Percentiles rank a stretch among this genome's conserved stretches.
These are phyloP conservation scores for Salix brachista DNA, from an alignment of 345 rosid species.

Conservation along the genomic window DNA sequence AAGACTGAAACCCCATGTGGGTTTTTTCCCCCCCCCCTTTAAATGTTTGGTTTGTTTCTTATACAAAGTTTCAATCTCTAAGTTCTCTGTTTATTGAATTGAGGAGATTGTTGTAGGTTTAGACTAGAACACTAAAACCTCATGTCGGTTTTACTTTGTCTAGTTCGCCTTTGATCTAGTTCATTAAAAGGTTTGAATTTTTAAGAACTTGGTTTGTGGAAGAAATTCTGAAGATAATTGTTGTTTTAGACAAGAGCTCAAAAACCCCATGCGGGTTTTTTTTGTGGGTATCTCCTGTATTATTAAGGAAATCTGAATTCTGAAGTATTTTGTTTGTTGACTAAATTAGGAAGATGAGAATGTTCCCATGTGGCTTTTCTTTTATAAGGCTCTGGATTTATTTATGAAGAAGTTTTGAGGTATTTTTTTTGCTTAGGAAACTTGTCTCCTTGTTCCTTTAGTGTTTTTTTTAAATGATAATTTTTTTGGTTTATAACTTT, in stretches of 20 bases:
- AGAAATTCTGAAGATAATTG: neutral
- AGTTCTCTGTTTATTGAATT: neutral
- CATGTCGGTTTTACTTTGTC: neutral
- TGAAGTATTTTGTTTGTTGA: neutral
- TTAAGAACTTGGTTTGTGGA: neutral
- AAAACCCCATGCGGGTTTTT: neutral
- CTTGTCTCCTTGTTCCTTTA: neutral
- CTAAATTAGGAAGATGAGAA: neutral
- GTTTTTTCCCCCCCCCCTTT: slow-evolving; percentile 49
- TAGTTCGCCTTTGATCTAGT: neutral
- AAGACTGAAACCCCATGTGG: slow-evolving; percentile 93
- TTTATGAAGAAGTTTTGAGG: neutral
- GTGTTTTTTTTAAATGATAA: neutral
- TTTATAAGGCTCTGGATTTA: neutral
- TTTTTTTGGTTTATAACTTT: neutral
- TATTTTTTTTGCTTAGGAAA: neutral
- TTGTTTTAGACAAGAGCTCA: neutral
- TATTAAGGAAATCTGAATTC: neutral
- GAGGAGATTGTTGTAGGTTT: neutral
- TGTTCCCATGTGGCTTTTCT: neutral
- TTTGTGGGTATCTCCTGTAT: neutral
- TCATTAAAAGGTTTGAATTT: neutral
- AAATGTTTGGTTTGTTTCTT: slow-evolving; percentile 17
- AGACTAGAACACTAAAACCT: neutral
- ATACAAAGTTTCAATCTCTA: neutral